Evolutionary conservation across 2,329 filamentous ascomycete species (phyloP).

Genomic region (Diaporthe capsici): DNA sequence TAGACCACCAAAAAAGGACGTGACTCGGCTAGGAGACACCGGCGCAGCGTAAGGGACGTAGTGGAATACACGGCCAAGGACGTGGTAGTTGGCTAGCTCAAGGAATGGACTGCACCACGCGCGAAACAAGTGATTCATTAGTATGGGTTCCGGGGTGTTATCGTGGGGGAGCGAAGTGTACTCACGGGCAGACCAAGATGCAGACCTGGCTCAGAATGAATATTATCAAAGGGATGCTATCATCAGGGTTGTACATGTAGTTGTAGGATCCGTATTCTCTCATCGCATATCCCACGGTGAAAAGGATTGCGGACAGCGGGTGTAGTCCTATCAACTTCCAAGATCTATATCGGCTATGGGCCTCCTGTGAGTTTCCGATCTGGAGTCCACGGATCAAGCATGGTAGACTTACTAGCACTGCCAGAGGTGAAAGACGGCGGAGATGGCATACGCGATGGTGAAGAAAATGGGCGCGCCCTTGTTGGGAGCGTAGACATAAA

Average conservation of each 20-base stretch:
- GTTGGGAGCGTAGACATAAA: conserved; percentile 67
- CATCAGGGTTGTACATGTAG: conserved; percentile 53
- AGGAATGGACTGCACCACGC: conserved; percentile 53
- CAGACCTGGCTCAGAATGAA: conserved; percentile 53
- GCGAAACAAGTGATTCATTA: neutral
- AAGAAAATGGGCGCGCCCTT: conserved; percentile 68
- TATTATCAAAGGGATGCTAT: conserved; percentile 46
- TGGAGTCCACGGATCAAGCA: neutral
- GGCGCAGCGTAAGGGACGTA: conserved; percentile 69
- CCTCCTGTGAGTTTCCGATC: neutral
- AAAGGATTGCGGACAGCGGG: conserved; percentile 63
- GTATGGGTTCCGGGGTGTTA: neutral
- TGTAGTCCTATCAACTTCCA: conserved; percentile 66
- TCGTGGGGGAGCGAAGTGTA: conserved; percentile 2
- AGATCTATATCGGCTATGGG: conserved; percentile 62
- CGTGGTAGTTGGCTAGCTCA: conserved; percentile 69
- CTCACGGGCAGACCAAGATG: conserved; percentile 56
- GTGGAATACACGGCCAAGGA: conserved; percentile 68
- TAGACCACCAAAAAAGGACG: conserved; percentile 55
- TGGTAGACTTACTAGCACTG: conserved; percentile 59
- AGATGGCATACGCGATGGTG: conserved; percentile 61
- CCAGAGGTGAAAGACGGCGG: conserved; percentile 64
- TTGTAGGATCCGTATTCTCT: conserved; percentile 66
- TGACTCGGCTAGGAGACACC: conserved; percentile 54
- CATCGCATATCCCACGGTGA: conserved; percentile 67